Percentiles rank a stretch among this genome's conserved stretches.
Conservation (phyloP, 140 eudicot genomes). For the Ambrosia hybrid region DNA sequence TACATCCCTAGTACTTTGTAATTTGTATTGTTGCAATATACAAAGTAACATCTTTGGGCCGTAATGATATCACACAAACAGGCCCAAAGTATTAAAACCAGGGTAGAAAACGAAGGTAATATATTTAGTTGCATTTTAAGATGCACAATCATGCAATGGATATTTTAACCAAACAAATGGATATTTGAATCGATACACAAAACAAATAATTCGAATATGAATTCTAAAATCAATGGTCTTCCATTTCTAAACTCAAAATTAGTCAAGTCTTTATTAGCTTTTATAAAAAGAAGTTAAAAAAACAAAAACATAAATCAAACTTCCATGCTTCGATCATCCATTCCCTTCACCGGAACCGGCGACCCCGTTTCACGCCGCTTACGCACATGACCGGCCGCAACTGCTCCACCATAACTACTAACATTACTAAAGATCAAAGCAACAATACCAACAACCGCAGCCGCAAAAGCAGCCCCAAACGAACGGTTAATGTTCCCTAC, state of each 20-base stretch:
- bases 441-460: slow-evolving; percentile 51
- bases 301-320: slow-evolving; percentile 22
- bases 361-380: slow-evolving; percentile 38
- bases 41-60: no score
- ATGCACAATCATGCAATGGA: no score
- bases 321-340: slow-evolving; percentile 29
- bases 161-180: neutral
- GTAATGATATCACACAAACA: no score
- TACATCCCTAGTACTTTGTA: no score
- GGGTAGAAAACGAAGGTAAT: no score
- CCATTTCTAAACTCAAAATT: neutral
- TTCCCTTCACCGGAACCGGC: slow-evolving; percentile 30
- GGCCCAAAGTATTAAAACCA: no score
- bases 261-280: neutral
- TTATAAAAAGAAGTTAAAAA: neutral
- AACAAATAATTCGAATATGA: neutral
- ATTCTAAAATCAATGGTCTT: neutral
- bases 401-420: slow-evolving; percentile 69
- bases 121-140: no score
- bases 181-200: neutral
- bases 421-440: slow-evolving; percentile 66
- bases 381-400: slow-evolving; percentile 69
- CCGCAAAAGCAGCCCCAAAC: slow-evolving; percentile 67
- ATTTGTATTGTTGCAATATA: no score
- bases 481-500: slow-evolving; percentile 48